Base-by-base conservation (phyloP, 805 yeast genomes). In the Tetrapisispora pingtungensis region DNA sequence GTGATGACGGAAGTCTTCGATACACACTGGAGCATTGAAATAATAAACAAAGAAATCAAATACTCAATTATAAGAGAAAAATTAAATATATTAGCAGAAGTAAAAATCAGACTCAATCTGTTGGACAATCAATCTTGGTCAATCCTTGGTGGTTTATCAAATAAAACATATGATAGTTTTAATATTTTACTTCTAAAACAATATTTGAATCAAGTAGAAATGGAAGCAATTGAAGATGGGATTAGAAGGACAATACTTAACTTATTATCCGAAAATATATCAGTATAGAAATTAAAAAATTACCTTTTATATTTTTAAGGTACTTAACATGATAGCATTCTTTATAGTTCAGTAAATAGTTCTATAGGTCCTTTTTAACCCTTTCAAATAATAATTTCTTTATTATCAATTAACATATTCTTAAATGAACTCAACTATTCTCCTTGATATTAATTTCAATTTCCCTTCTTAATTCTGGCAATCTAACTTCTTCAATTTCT, bases 191-290 rank as follows among this genome's bases (percentile, higher is more conserved):
- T 42, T 74, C 77, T 19, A 80, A 79, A 47, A 69, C 81, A 42
- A 71, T 74, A 58, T 85, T 78, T 44, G 7, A 26, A 15, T 12
- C 86, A 84, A 56, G 83, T 93, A 45, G 80, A 78, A 58, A 84
- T 85, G 53, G 93, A 84, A 55, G 93, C 95, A 1, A 74, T 81
- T 15, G 82, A 89, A 0, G 89, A 85, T 60, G 96, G 84, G 0
- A 62, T 83, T 45, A 87, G 87, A 62, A 70, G 93, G 40, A 80
- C 31, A 7, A 36, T 36, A 24, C 20, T 36, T 2, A 36, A 26
- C 22, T 15, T 36, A 10, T 7, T 37, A 17, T 20, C 24, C 6
- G 28, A 17, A 2, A 28, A 28, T 28, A 10, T 14, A 7, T 28
- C 14, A 28, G 5, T 28, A 7, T 28, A 14, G 13, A 28, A 28